Evolutionary conservation across 805 yeast genomes (phyloP).

Genomic region (Trichomonascus vanleenenianus): DNA sequence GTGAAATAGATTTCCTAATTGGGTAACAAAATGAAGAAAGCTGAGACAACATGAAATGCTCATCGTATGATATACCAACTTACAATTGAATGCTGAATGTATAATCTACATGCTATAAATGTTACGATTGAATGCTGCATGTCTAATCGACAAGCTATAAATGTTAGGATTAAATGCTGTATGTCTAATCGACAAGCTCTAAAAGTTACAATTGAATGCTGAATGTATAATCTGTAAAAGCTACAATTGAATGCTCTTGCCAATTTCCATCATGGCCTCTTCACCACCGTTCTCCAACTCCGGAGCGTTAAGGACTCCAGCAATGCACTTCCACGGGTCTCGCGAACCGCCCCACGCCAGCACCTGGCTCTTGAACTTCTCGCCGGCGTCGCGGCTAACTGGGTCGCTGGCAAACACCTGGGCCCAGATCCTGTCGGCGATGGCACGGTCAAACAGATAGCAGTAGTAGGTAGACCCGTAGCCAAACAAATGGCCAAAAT

Average conservation of each 20-base stretch:
- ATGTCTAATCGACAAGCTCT: no score
- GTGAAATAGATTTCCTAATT: no score
- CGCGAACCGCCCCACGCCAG: constrained; percentile 90
- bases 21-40: no score
- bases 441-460: constrained; percentile 83
- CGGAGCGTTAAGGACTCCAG: constrained; percentile 64
- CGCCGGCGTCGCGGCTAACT: constrained; percentile 64
- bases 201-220: no score
- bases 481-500: constrained; percentile 85
- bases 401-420: constrained; percentile 67
- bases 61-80: no score
- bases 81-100: no score
- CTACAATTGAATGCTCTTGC: constrained; percentile 2
- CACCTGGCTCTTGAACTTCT: constrained; percentile 58
- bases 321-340: constrained; percentile 82
- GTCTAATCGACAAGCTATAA: no score
- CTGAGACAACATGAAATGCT: no score
- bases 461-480: constrained; percentile 94
- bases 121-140: no score
- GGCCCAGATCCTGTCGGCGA: constrained; percentile 80
- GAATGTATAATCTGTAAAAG: no score
- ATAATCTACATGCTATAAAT: no score
- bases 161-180: no score
- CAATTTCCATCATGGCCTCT: constrained; percentile 43
- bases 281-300: constrained; percentile 58